Conservation (phyloP, 2,329 filamentous ascomycete genomes). For the Coniella vitis region DNA sequence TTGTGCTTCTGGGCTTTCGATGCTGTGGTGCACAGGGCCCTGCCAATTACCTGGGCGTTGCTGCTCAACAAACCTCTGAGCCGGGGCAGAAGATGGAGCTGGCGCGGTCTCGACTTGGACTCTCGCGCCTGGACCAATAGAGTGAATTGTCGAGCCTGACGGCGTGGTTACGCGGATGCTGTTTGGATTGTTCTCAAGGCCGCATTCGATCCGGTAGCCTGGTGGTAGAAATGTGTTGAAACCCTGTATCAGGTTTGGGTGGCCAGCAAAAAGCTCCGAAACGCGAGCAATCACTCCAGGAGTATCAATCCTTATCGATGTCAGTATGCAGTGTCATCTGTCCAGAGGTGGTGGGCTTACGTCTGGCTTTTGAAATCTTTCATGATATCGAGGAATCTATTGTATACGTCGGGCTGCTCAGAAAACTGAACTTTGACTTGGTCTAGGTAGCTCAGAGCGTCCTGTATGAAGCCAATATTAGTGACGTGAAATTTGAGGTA, state of each 20-base stretch:
- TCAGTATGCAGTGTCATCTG: constrained; percentile 13
- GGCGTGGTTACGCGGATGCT: constrained; percentile 95
- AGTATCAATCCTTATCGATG: constrained; percentile 70
- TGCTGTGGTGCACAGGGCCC: constrained; percentile 46
- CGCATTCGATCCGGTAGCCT: constrained; percentile 94
- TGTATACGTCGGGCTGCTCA: constrained; percentile 95
- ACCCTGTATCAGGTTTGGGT: constrained; percentile 90
- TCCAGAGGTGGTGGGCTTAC: constrained; percentile 41
- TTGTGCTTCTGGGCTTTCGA: constrained; percentile 56
- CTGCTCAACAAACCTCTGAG: constrained; percentile 41
- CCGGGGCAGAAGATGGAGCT: constrained; percentile 29
- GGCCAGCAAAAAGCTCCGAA: constrained; percentile 89
- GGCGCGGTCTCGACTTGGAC: constrained; percentile 36
- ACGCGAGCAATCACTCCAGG: constrained; percentile 96
- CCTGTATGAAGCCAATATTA: constrained; percentile 31
- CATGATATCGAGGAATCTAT: constrained; percentile 96
- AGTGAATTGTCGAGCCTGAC: constrained; percentile 92
- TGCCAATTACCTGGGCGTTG: constrained; percentile 47
- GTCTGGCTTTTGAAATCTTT: constrained; percentile 99
- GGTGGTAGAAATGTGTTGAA: constrained; percentile 98
- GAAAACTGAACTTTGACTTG: constrained; percentile 98
- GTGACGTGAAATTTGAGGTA: constrained; percentile 9
- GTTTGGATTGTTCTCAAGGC: constrained; percentile 87
- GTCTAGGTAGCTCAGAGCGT: constrained; percentile 89
- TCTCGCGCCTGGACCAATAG: constrained; percentile 56